Percentiles rank a stretch among this genome's conserved stretches.
Evolutionary conservation across 352 stramenopile species (phyloP).

Genomic region (Saprolegnia parasitica): DNA sequence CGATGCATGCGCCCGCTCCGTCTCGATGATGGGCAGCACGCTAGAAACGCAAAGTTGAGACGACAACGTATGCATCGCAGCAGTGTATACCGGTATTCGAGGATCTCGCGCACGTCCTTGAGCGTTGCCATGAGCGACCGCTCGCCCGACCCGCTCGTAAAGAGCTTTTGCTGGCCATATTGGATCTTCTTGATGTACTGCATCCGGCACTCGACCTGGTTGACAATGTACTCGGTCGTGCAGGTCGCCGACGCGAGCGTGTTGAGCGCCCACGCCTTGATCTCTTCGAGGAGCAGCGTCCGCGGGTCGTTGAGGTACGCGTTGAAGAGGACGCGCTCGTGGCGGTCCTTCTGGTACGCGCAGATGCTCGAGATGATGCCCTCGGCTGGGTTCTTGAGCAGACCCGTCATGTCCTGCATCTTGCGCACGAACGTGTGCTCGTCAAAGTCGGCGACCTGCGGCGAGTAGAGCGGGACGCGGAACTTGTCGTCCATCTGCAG

Average conservation of each 20-base stretch:
- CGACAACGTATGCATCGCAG: background rate
- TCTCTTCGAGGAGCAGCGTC: constrained; percentile 76
- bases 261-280: constrained; percentile 83
- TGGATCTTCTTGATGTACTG: constrained; percentile 72
- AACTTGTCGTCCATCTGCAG: constrained; percentile 85
- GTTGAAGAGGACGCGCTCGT: constrained; percentile 68
- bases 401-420: constrained; percentile 78
- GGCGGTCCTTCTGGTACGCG: constrained; percentile 74
- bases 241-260: constrained; percentile 66
- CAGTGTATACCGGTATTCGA: constrained; percentile 17
- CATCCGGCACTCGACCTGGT: constrained; percentile 68
- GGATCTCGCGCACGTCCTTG: constrained; percentile 64
- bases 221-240: constrained; percentile 70
- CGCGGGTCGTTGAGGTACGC: constrained; percentile 81
- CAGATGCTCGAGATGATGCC: constrained; percentile 84
- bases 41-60: constrained; percentile 25
- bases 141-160: constrained; percentile 70
- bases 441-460: constrained; percentile 74
- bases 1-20: constrained; percentile 73
- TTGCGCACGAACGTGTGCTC: constrained; percentile 85
- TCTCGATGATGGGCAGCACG: constrained; percentile 74
- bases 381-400: constrained; percentile 73
- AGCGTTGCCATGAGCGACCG: constrained; percentile 71
- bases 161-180: constrained; percentile 74
- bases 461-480: constrained; percentile 60